Conservation (phyloP, 208 protist species). For the Acanthamoeba quina region DNA sequence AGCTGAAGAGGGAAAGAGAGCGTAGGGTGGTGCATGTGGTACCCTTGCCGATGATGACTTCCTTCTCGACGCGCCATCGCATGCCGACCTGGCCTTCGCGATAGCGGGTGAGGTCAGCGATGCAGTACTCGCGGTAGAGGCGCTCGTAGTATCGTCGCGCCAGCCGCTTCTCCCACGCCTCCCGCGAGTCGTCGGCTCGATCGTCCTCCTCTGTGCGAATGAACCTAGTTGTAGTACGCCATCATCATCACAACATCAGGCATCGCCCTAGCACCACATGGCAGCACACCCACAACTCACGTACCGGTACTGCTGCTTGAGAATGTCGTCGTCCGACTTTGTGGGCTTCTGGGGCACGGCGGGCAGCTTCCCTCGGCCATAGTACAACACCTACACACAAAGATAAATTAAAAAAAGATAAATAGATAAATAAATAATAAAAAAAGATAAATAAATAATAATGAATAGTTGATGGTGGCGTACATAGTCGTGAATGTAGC, state of each 20-base stretch:
- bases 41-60: conserved; percentile 74
- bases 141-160: conserved; percentile 64
- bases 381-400: conserved; percentile 3
- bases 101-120: conserved; percentile 69
- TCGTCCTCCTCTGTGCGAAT: conserved; percentile 72
- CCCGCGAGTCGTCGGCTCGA: conserved; percentile 25
- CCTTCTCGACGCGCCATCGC: conserved; percentile 74
- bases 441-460: neutral
- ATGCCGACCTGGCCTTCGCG: conserved; percentile 68
- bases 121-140: conserved; percentile 72
- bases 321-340: conserved; percentile 61
- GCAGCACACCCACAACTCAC: neutral
- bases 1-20: neutral
- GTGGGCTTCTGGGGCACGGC: conserved; percentile 2
- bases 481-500: conserved; percentile 71
- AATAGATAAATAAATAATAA: neutral
- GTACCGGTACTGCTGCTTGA: conserved; percentile 68
- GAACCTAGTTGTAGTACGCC: neutral
- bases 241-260: neutral
- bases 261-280: neutral
- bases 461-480: neutral
- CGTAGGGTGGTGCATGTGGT: neutral
- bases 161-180: conserved; percentile 72
- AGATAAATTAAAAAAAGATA: neutral
- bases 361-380: conserved; percentile 29